Conservation (phyloP, 2,329 filamentous ascomycete genomes). For the Aspergillus bombycis region DNA sequence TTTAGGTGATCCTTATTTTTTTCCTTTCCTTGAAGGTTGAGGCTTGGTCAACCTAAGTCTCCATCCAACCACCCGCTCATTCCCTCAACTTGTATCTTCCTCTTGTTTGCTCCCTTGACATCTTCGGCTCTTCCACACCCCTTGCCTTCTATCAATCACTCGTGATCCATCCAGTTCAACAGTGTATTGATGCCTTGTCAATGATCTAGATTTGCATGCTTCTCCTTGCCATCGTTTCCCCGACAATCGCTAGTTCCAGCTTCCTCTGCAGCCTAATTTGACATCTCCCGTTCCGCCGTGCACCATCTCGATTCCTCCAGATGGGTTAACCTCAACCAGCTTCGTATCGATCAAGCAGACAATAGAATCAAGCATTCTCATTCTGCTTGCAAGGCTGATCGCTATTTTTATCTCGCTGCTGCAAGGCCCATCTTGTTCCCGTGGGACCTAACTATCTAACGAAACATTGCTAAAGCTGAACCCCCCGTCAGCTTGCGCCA, state of each 20-base stretch:
- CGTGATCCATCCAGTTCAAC: slow-evolving; percentile 5
- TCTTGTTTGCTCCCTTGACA: slow-evolving; percentile 4
- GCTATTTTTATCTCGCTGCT: slow-evolving; percentile 30
- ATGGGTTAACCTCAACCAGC: slow-evolving; percentile 21
- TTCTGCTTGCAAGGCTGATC: slow-evolving; percentile 25
- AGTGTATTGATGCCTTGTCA: slow-evolving; percentile 17
- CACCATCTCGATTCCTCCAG: slow-evolving; percentile 21
- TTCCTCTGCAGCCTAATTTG: slow-evolving; percentile 22
- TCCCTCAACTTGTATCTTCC: neutral
- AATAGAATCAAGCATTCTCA: slow-evolving; percentile 13
- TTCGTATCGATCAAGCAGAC: slow-evolving; percentile 9
- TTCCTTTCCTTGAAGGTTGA: neutral
- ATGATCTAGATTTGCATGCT: slow-evolving; percentile 17
- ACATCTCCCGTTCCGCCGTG: slow-evolving; percentile 20
- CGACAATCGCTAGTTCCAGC: slow-evolving; percentile 16
- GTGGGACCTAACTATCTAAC: slow-evolving; percentile 19
- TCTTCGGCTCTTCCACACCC: slow-evolving; percentile 1
- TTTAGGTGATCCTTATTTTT: neutral
- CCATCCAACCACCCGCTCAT: slow-evolving; percentile 5
- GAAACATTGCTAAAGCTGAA: slow-evolving; percentile 39
- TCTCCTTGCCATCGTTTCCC: slow-evolving; percentile 13
- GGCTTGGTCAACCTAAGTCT: slow-evolving; percentile 4
- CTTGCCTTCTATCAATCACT: slow-evolving; percentile 14
- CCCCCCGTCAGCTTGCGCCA: slow-evolving; percentile 49
- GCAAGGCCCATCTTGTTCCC: slow-evolving; percentile 22